These are phyloP conservation scores for Aspergillus panamensis DNA, from an alignment of 495 filamentous ascomycete genomes.

Conservation along the genomic window DNA sequence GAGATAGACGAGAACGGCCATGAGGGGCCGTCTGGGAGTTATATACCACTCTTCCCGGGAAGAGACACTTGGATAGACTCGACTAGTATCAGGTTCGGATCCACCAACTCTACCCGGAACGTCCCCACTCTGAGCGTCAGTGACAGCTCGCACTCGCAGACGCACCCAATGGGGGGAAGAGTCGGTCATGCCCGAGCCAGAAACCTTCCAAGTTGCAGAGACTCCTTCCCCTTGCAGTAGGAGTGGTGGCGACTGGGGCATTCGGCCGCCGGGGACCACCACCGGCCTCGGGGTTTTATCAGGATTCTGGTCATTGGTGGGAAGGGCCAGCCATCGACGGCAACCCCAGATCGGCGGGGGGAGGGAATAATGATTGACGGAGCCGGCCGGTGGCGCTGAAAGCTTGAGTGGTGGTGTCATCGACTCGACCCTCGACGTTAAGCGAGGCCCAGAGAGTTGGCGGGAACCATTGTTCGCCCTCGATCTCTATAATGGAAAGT, in stretches of 20 bases:
- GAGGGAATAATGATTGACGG: background rate
- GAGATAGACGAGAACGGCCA: background rate
- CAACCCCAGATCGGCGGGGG: background rate
- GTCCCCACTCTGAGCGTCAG: background rate
- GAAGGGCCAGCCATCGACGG: no score
- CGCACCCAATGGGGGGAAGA: background rate
- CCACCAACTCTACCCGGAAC: background rate
- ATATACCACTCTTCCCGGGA: background rate
- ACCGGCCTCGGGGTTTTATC: no score
- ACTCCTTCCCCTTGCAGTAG: background rate
- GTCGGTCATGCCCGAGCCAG: background rate
- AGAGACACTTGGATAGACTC: no score
- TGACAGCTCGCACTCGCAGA: background rate
- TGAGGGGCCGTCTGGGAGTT: no score
- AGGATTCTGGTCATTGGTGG: no score
- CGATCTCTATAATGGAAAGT: no score
- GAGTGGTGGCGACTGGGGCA: background rate
- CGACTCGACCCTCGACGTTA: background rate
- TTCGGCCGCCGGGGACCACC: background rate
- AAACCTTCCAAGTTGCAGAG: background rate
- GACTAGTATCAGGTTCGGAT: background rate
- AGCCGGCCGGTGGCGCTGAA: background rate
- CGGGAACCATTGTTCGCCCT: no score
- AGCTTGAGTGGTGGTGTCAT: conserved; percentile 16
- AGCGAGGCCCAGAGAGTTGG: background rate